Conservation (phyloP, 371 early-diverging fungal species). For the Mortierella sp. region DNA sequence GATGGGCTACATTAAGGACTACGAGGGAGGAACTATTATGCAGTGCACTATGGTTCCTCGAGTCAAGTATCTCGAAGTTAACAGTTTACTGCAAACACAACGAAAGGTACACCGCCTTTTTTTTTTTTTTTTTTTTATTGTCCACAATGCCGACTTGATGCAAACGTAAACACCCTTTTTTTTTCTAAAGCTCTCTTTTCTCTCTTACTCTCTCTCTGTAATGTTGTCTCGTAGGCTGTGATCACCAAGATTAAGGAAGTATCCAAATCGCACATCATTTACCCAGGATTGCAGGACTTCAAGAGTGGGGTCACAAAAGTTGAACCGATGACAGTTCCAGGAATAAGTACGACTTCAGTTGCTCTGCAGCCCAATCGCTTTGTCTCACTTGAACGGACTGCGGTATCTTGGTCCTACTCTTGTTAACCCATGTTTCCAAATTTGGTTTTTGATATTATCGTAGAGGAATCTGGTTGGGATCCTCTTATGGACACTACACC, state of each 20-base stretch:
- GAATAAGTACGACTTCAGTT: constrained; percentile 67
- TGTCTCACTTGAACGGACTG: too few relatives aligned
- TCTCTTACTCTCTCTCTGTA: too few relatives aligned
- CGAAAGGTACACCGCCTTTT: constrained; percentile 58
- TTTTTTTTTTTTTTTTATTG: too few relatives aligned
- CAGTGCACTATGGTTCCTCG: constrained; percentile 78
- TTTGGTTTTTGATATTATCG: not conserved
- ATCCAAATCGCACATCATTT: constrained; percentile 80
- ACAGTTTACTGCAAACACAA: constrained; percentile 74
- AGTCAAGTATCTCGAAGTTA: constrained; percentile 66
- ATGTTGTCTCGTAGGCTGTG: constrained; percentile 65
- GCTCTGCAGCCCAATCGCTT: too few relatives aligned
- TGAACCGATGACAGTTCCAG: constrained; percentile 74
- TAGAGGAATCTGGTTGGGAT: constrained; percentile 94
- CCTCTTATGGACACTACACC: constrained; percentile 83
- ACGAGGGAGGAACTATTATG: constrained; percentile 99
- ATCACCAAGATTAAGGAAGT: constrained; percentile 82
- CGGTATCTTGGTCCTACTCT: not conserved
- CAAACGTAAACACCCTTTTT: too few relatives aligned
- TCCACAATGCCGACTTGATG: not conserved
- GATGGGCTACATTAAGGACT: constrained; percentile 99
- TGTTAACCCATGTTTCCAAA: too few relatives aligned
- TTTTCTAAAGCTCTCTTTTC: too few relatives aligned
- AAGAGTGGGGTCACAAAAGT: constrained; percentile 61
- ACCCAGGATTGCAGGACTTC: constrained; percentile 83